Conservation (phyloP, 78 protist genomes). For the Dictyostelium intermedium region DNA sequence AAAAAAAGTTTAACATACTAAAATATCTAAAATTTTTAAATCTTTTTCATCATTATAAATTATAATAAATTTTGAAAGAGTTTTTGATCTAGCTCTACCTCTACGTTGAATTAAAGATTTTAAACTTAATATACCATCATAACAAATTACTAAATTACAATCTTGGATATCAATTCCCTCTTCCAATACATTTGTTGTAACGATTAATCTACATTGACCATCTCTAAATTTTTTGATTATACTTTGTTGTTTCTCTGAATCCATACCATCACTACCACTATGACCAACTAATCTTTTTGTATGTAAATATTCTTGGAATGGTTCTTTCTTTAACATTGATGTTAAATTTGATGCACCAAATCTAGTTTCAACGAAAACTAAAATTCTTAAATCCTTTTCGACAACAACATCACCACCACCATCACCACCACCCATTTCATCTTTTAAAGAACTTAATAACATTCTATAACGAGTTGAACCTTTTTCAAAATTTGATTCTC, state of each 20-base stretch:
- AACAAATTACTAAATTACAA: constrained; percentile 28
- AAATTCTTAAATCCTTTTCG: not conserved
- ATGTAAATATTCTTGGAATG: not conserved
- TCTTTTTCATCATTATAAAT: not conserved
- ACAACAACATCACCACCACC: no score
- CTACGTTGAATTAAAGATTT: constrained; percentile 46
- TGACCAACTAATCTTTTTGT: constrained; percentile 19
- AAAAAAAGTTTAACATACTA: not conserved
- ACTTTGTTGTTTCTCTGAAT: not conserved
- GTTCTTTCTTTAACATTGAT: not conserved
- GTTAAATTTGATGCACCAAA: not conserved
- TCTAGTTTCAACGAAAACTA: constrained; percentile 14
- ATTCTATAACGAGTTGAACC: not conserved
- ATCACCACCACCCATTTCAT: not conserved
- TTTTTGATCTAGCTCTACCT: constrained; percentile 45
- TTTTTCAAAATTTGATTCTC: not conserved
- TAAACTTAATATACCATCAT: not conserved
- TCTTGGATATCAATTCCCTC: constrained; percentile 38
- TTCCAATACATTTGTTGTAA: constrained; percentile 32
- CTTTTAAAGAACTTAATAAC: not conserved
- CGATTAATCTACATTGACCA: not conserved
- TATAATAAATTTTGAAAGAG: not conserved
- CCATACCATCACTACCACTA: constrained; percentile 6
- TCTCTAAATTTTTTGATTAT: not conserved
- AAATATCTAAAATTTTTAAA: not conserved